phyloP scores from a whole-genome alignment of 2,329 filamentous ascomycete species.

The Cercospora sp. region DNA sequence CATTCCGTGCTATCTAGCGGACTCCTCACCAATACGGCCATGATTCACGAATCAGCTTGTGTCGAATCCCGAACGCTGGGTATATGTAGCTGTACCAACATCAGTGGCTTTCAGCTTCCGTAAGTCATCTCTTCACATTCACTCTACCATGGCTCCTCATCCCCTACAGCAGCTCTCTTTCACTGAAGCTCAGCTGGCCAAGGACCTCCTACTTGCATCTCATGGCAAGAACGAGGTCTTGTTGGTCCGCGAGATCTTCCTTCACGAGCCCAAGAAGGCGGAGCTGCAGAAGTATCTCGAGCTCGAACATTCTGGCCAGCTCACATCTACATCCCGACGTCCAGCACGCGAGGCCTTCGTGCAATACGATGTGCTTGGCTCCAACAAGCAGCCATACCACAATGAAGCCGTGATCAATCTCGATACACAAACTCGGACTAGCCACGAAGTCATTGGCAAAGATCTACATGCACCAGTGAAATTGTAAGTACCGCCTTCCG shows the following conservation, averaged over 20 bases:
- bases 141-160: constrained; percentile 20
- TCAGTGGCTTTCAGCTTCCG: neutral
- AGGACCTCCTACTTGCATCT: constrained; percentile 27
- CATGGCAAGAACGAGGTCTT: constrained; percentile 30
- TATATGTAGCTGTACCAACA: neutral
- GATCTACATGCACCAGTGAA: constrained; percentile 34
- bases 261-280: constrained; percentile 37
- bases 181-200: constrained; percentile 28
- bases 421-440: constrained; percentile 24
- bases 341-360: constrained; percentile 53
- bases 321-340: constrained; percentile 25
- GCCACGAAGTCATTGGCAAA: constrained; percentile 36
- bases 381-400: constrained; percentile 53
- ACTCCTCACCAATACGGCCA: neutral
- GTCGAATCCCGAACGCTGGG: neutral
- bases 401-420: constrained; percentile 52
- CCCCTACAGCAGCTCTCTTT: constrained; percentile 29
- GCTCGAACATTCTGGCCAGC: constrained; percentile 32
- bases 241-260: constrained; percentile 34
- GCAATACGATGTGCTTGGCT: constrained; percentile 58
- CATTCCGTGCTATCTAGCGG: constrained; percentile 3
- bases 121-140: neutral
- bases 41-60: neutral
- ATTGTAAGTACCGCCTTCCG: constrained; percentile 25
- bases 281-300: constrained; percentile 34